Percentiles rank a stretch among this genome's conserved stretches.
These are phyloP conservation scores for Eucalyptus shirleyi DNA, from an alignment of 345 rosid genomes.

Conservation along the genomic window DNA sequence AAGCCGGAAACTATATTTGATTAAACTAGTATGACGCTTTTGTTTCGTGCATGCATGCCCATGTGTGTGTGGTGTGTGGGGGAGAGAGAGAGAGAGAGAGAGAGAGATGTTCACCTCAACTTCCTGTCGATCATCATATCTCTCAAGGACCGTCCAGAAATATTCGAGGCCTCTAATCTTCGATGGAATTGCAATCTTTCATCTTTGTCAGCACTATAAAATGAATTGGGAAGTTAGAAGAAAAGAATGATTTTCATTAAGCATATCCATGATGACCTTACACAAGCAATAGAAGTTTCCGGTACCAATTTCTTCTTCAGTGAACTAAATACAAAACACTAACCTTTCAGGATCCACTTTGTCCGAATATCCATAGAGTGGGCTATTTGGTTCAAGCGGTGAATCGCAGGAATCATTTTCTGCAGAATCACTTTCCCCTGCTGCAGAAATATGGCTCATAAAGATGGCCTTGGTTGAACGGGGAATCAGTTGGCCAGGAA, in stretches of 20 bases:
- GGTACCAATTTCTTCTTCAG: background rate
- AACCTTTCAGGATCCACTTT: slow-evolving; percentile 73
- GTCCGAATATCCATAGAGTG: slow-evolving; percentile 66
- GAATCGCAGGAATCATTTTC: slow-evolving; percentile 99
- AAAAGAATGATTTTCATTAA: background rate
- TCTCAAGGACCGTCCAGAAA: slow-evolving; percentile 55
- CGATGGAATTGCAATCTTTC: slow-evolving; percentile 49
- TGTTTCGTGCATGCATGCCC: background rate
- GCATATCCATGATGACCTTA: background rate
- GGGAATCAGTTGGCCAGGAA: slow-evolving; percentile 93
- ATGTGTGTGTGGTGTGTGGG: background rate
- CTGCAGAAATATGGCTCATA: slow-evolving; percentile 87
- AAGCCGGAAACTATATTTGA: background rate
- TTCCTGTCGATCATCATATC: slow-evolving; percentile 65
- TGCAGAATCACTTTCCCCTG: slow-evolving; percentile 98
- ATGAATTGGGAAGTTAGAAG: background rate
- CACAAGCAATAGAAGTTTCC: background rate
- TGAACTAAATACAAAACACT: background rate
- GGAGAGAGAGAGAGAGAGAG: background rate
- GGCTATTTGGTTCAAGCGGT: slow-evolving; percentile 98
- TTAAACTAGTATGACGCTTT: background rate
- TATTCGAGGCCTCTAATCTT: slow-evolving; percentile 60
- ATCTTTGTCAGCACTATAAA: slow-evolving; percentile 76
- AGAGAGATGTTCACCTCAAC: slow-evolving; percentile 42
- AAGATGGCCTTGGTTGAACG: slow-evolving; percentile 69